Base-by-base conservation (phyloP, 257 asterid genomes). In the Paraleonurus japonicus region DNA sequence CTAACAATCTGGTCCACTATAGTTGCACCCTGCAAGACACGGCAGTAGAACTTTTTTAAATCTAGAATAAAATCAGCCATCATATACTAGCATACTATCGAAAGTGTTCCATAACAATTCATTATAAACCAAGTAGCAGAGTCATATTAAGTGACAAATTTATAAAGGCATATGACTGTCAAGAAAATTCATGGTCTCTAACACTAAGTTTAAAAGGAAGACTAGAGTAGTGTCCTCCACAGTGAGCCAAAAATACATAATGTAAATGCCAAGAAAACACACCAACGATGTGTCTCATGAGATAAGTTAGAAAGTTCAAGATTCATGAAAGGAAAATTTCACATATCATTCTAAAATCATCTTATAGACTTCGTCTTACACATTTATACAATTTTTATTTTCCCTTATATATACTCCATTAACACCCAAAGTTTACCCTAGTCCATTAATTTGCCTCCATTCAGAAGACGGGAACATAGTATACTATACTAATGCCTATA, bases 1-100 rank as follows among this genome's bases (percentile, higher is more conserved):
- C 66, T 83, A 78, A 87, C 96, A 69, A 81, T 88, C 82, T 79
- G 89, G 84, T 89, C 96, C 73, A 89, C 90, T 77, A 89, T 85
- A 43, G 96, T 89, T 51, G 96, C 96, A 66, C 96, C 96, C 96
- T 89, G 85, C 73, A 70, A 63, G 22, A 35, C 80, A 73, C 24
- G 65, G 12, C 60, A 37, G 19, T 13, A 59, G 32, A 61, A 26
- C 33, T 45, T 47, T 20, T 58, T 39, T n/a, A 63, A 11, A 69
- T 73, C 39, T 8, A 43, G 47, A 57, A 67, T 47, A 37, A 51
- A 15, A 59, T 48, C 7, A 17, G 63, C 28, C 39, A 19, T 19
- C 53, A 65, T 64, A 74, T 68, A 59, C 58, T 19, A 53, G 50
- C 70, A 37, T 33, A 69, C 35, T 62, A 61, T 73, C 47, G 15